Conservation (phyloP, 148 eudicot species). For the Heliosperma pusillum region DNA sequence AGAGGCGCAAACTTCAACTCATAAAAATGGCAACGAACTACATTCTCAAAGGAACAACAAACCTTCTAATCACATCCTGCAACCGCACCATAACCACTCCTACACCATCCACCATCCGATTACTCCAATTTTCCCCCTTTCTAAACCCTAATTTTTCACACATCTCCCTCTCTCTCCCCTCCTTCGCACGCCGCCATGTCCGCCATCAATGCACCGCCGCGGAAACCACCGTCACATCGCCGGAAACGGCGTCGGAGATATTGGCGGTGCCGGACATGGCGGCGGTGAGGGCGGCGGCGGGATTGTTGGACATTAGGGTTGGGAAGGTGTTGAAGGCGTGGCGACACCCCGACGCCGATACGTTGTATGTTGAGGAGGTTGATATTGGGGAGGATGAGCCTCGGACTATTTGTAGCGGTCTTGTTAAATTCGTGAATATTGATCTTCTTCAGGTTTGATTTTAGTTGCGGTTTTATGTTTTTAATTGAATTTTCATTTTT, state of each 20-base stretch:
- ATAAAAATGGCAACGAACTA: slow-evolving; percentile 17
- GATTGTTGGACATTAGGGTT: slow-evolving; percentile 69
- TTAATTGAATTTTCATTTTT: neutral
- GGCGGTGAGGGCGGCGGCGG: slow-evolving; percentile 42
- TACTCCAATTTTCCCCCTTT: slow-evolving; percentile 10
- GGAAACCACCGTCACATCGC: neutral
- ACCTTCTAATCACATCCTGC: slow-evolving; percentile 23
- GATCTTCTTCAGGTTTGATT: slow-evolving; percentile 58
- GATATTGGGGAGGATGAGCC: slow-evolving; percentile 74
- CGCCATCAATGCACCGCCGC: slow-evolving; percentile 31
- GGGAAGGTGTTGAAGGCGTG: slow-evolving; percentile 67
- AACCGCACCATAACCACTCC: slow-evolving; percentile 7
- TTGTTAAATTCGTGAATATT: slow-evolving; percentile 65
- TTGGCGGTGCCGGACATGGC: slow-evolving; percentile 14
- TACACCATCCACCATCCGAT: slow-evolving; percentile 1
- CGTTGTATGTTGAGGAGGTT: slow-evolving; percentile 86
- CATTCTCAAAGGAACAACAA: slow-evolving; percentile 27
- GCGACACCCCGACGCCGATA: slow-evolving; percentile 82
- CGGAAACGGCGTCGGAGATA: slow-evolving; percentile 10
- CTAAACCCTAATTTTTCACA: neutral
- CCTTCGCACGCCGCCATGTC: slow-evolving; percentile 12
- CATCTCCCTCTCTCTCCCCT: slow-evolving; percentile 3
- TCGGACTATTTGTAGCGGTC: slow-evolving; percentile 89
- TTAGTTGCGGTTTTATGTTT: neutral
- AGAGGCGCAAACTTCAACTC: neutral